Evolutionary conservation across 2,329 filamentous ascomycete species (phyloP).

Genomic region (Talaromyces pinophilus): DNA sequence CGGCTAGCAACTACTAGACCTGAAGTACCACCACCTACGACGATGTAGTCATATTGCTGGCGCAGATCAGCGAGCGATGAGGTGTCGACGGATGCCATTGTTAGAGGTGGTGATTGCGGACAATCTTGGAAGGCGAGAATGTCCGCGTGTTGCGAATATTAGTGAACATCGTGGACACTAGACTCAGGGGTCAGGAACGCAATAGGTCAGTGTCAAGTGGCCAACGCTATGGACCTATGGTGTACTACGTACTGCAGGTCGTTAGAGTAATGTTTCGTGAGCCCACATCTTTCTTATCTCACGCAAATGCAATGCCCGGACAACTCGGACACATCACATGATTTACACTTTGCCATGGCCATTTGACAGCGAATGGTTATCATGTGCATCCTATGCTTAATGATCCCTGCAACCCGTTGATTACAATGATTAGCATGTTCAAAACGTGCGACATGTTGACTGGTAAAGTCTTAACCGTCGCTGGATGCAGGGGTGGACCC

Average conservation of each 20-base stretch:
- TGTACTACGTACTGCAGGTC: neutral
- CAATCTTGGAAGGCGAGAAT: neutral
- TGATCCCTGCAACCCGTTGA: neutral
- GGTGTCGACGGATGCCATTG: neutral
- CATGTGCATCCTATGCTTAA: neutral
- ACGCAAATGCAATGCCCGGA: neutral
- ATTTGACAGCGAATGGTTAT: neutral
- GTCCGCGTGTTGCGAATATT: neutral
- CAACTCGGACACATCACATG: neutral
- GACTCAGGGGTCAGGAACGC: neutral
- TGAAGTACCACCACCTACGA: conserved; percentile 24
- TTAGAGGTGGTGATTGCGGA: neutral
- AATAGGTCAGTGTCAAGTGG: neutral
- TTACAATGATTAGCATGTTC: neutral
- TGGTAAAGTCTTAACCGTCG: neutral
- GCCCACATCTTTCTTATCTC: neutral
- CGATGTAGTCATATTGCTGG: conserved; percentile 1
- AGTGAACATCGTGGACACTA: neutral
- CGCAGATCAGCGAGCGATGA: conserved; percentile 16
- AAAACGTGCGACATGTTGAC: neutral
- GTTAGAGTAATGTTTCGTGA: neutral
- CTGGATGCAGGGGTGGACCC: neutral
- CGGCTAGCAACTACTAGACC: conserved; percentile 22
- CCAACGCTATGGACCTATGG: neutral
- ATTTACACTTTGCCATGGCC: neutral